These are phyloP conservation scores for Talaromyces proteolyticus DNA, from an alignment of 495 filamentous ascomycete species.

Conservation along the genomic window DNA sequence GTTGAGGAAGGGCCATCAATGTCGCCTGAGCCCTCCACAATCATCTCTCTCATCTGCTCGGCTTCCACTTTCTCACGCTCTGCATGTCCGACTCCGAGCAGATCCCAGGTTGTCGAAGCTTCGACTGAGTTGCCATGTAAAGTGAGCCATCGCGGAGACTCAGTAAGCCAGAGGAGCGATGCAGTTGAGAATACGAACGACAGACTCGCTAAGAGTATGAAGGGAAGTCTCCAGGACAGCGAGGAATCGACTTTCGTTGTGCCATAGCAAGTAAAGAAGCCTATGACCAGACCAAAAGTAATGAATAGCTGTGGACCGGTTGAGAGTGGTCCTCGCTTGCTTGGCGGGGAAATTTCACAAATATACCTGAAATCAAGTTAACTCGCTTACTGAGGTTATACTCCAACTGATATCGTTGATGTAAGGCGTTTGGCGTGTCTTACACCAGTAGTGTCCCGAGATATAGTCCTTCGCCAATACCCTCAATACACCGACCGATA, in stretches of 20 bases:
- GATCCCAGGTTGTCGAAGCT: slow-evolving; percentile 31
- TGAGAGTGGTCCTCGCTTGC: slow-evolving; percentile 43
- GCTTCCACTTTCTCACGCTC: slow-evolving; percentile 47
- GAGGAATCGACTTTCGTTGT: slow-evolving; percentile 42
- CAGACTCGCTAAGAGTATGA: slow-evolving; percentile 35
- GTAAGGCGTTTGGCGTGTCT: slow-evolving; percentile 3
- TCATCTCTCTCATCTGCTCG: slow-evolving; percentile 17
- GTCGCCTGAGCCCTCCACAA: neutral
- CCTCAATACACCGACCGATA: slow-evolving; percentile 47
- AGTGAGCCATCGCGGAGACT: slow-evolving; percentile 46
- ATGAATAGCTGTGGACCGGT: slow-evolving; percentile 51
- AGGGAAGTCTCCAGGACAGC: slow-evolving; percentile 53
- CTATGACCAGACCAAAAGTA: slow-evolving; percentile 42
- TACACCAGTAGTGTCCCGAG: slow-evolving; percentile 49
- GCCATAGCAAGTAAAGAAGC: slow-evolving; percentile 62
- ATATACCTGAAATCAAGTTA: slow-evolving; percentile 40
- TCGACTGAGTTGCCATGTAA: slow-evolving; percentile 27
- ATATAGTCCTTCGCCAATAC: slow-evolving; percentile 55
- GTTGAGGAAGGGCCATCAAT: neutral
- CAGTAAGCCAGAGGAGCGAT: slow-evolving; percentile 33
- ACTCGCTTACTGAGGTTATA: too few relatives aligned
- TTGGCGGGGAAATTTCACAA: slow-evolving; percentile 54
- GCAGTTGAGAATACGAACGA: slow-evolving; percentile 30
- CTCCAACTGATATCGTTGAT: too few relatives aligned
- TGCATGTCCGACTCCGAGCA: slow-evolving; percentile 39